These are phyloP conservation scores for Aspergillus egyptiacus DNA, from an alignment of 495 filamentous ascomycete species.

Conservation along the genomic window DNA sequence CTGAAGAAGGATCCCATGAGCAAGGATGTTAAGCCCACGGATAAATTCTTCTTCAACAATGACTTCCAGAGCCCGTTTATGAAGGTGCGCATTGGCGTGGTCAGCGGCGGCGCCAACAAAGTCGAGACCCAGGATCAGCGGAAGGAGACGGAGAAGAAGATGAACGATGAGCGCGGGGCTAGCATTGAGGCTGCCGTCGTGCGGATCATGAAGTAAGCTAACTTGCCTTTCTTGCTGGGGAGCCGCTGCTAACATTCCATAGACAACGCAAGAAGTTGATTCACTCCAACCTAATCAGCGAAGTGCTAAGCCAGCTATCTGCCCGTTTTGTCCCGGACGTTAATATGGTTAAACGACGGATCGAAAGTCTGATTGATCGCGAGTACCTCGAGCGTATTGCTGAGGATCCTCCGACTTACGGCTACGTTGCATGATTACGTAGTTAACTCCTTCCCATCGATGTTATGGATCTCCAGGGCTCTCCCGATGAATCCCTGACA, in stretches of 20 bases:
- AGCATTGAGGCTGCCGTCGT: constrained; percentile 88
- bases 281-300: constrained; percentile 76
- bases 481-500: too few species aligned
- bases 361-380: constrained; percentile 84
- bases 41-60: constrained; percentile 80
- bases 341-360: constrained; percentile 84
- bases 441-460: background rate
- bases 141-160: constrained; percentile 80
- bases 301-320: constrained; percentile 75
- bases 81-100: constrained; percentile 80
- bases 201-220: constrained; percentile 86
- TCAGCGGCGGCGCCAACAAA: constrained; percentile 61
- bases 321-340: constrained; percentile 84
- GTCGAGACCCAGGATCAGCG: constrained; percentile 82
- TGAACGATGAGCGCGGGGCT: constrained; percentile 69
- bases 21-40: constrained; percentile 72
- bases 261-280: constrained; percentile 84
- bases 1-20: constrained; percentile 78
- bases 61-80: constrained; percentile 74
- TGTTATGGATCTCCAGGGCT: background rate
- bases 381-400: constrained; percentile 92
- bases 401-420: constrained; percentile 63
- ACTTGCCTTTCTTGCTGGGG: background rate
- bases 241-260: background rate
- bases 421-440: constrained; percentile 60